Evolutionary conservation across 225 moss, liverwort and hornwort genomes (phyloP).

Genomic region (Asterella californica): DNA sequence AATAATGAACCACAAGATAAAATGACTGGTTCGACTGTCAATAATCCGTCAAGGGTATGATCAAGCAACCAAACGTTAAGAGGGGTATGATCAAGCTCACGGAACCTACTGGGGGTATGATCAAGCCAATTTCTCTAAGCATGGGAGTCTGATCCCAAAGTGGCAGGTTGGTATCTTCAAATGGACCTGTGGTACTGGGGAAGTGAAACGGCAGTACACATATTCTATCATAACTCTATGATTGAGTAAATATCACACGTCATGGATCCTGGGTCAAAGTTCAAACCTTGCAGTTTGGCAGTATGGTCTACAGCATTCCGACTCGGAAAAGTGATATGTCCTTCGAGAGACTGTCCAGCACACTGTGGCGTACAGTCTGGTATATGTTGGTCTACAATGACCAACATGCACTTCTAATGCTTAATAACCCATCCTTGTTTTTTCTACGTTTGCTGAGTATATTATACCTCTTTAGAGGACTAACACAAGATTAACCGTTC

Average conservation of each 20-base stretch:
- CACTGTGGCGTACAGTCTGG: not conserved
- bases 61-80: too few species aligned
- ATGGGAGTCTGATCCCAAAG: constrained; percentile 7
- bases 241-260: constrained; percentile 5
- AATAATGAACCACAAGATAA: too few species aligned
- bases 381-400: not conserved
- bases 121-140: too few species aligned
- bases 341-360: not conserved
- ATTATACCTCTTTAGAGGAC: not conserved
- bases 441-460: not conserved
- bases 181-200: not conserved
- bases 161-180: not conserved
- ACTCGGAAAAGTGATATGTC: not conserved
- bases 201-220: not conserved
- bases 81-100: too few species aligned
- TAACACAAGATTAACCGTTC: not conserved
- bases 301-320: not conserved
- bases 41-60: too few species aligned
- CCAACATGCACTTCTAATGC: too few species aligned
- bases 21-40: too few species aligned
- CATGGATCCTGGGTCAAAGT: not conserved
- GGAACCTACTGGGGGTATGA: too few species aligned
- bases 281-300: not conserved
- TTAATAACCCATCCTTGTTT: too few species aligned
- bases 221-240: not conserved